Conservation (phyloP, 768 basidiomycete genomes). For the Boletus rex-veris region DNA sequence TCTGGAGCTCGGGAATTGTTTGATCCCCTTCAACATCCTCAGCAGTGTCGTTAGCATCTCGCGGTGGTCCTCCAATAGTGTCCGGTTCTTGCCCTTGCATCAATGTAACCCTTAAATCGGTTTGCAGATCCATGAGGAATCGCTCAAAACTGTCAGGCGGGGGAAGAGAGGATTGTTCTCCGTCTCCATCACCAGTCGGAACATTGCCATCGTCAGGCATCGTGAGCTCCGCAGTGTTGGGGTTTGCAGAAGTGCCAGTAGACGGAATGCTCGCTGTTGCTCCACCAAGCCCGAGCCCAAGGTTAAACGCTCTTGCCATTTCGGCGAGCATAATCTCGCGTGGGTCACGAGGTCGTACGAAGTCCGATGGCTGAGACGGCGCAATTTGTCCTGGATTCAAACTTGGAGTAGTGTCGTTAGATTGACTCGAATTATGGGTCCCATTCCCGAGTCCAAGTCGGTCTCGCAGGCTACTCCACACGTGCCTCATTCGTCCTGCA, state of each 20-base stretch:
- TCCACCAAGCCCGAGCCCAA: slow-evolving; percentile 54
- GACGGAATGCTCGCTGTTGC: slow-evolving; percentile 9
- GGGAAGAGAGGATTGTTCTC: slow-evolving; percentile 28
- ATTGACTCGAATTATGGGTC: slow-evolving; percentile 10
- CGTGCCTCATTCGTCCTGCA: slow-evolving; percentile 51
- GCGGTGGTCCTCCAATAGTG: slow-evolving; percentile 3
- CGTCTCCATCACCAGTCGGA: slow-evolving; percentile 9
- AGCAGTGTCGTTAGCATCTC: slow-evolving; percentile 4
- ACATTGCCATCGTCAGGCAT: slow-evolving; percentile 3
- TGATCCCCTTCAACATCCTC: slow-evolving; percentile 18
- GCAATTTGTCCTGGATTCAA: slow-evolving; percentile 6
- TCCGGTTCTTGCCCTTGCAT: slow-evolving; percentile 34
- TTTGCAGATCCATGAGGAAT: slow-evolving; percentile 75
- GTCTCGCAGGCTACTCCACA: slow-evolving; percentile 68
- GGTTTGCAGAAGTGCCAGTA: not conserved
- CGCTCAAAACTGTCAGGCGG: slow-evolving; percentile 75
- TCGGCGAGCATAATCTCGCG: slow-evolving; percentile 73
- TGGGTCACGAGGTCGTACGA: slow-evolving; percentile 39
- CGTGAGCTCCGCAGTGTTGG: slow-evolving; percentile 10
- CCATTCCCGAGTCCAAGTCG: slow-evolving; percentile 52
- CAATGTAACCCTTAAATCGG: slow-evolving; percentile 64
- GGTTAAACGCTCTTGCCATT: slow-evolving; percentile 77
- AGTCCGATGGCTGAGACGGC: slow-evolving; percentile 9
- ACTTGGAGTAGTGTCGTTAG: slow-evolving; percentile 5
- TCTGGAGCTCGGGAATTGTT: slow-evolving; percentile 24